phyloP scores from a whole-genome alignment of 768 basidiomycete species.

The Trametes villosa region DNA sequence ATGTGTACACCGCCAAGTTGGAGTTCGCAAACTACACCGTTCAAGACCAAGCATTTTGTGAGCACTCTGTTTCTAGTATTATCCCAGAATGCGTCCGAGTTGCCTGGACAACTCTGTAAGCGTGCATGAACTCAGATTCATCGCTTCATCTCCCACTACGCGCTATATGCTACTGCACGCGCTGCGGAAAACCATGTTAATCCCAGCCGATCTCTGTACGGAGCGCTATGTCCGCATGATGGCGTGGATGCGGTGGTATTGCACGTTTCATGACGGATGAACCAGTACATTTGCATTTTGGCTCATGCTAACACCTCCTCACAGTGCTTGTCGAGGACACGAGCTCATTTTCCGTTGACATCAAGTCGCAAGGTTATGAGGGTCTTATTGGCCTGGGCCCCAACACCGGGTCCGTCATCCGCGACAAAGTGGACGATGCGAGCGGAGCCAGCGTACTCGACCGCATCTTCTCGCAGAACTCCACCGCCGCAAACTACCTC shows the following conservation, averaged over 20 bases:
- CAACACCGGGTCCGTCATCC: slow-evolving; percentile 68
- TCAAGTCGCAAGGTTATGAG: slow-evolving; percentile 63
- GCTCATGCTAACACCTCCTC: neutral
- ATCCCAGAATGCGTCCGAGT: neutral
- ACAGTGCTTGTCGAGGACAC: slow-evolving; percentile 68
- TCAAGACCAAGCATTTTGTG: slow-evolving; percentile 68
- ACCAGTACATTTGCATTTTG: neutral
- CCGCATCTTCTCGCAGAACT: slow-evolving; percentile 65
- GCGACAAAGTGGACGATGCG: slow-evolving; percentile 52
- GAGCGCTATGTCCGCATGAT: too few relatives aligned
- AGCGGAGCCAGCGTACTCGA: slow-evolving; percentile 64
- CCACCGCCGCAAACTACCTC: slow-evolving; percentile 63
- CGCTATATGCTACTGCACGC: too few relatives aligned
- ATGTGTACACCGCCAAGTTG: slow-evolving; percentile 56
- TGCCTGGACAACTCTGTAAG: neutral
- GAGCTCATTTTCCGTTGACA: slow-evolving; percentile 64
- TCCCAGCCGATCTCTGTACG: too few relatives aligned
- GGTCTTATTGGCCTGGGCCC: slow-evolving; percentile 83
- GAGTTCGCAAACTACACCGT: slow-evolving; percentile 62
- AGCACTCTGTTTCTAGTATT: too few relatives aligned
- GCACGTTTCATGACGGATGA: neutral
- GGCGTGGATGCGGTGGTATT: neutral
- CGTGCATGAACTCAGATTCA: neutral
- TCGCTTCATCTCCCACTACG: too few relatives aligned
- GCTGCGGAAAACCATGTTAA: too few relatives aligned